These are phyloP conservation scores for Skeletonema tropicum DNA, from an alignment of 108 stramenopile genomes.

Conservation along the genomic window DNA sequence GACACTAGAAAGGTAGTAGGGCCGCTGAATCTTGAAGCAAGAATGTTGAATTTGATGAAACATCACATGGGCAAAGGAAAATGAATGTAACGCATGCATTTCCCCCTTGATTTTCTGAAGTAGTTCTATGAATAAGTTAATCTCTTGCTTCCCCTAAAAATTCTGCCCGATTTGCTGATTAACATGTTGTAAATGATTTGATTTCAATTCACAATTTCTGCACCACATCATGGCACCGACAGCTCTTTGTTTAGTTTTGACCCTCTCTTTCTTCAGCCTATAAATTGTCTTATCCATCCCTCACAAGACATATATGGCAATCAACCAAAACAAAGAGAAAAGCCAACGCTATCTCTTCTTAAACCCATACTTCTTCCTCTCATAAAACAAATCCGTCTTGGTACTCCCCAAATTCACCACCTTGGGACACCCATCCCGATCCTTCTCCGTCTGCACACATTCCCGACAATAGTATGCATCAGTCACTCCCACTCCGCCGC, in stretches of 20 bases:
- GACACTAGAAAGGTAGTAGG: conserved; percentile 6
- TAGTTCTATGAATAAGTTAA: conserved; percentile 5
- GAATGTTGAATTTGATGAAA: too few species aligned
- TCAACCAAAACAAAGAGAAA: neutral
- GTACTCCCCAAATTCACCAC: conserved; percentile 98
- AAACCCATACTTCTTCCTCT: conserved; percentile 96
- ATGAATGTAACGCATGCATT: neutral
- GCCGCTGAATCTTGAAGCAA: neutral
- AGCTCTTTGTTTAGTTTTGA: neutral
- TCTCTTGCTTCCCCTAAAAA: neutral
- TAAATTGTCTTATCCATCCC: neutral
- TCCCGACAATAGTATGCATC: conserved; percentile 99
- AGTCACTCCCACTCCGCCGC: conserved; percentile 94
- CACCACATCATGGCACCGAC: too few species aligned
- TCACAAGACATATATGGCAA: too few species aligned
- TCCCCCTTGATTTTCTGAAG: neutral
- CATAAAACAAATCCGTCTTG: conserved; percentile 98
- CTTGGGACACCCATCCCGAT: conserved; percentile 99
- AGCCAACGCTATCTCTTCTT: conserved; percentile 73
- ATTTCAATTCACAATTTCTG: too few species aligned
- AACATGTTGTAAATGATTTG: too few species aligned
- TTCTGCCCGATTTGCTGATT: neutral
- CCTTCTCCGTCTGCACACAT: conserved; percentile 94
- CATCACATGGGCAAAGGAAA: neutral
- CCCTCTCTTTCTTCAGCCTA: neutral